Conservation (phyloP, 805 yeast species). For the Scheffersomyces coipomensis region DNA sequence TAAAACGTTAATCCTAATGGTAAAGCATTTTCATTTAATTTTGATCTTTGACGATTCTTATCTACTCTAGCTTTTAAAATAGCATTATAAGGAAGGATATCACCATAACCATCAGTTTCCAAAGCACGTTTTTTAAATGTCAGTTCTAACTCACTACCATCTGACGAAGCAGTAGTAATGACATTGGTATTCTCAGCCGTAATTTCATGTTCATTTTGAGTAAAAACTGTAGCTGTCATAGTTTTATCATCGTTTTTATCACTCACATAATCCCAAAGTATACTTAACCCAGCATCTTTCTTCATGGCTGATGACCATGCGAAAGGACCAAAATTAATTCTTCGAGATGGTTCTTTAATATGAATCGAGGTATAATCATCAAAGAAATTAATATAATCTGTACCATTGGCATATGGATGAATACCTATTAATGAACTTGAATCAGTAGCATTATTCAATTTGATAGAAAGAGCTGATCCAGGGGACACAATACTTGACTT, state of each 20-base stretch:
- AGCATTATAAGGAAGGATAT: conserved; percentile 29
- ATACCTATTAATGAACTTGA: conserved; percentile 13
- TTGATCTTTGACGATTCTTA: conserved; percentile 6
- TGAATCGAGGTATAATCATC: conserved; percentile 31
- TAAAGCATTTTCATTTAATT: conserved; percentile 15
- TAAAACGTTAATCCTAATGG: conserved; percentile 33
- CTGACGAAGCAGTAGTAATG: conserved; percentile 7
- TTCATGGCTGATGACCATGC: conserved; percentile 37
- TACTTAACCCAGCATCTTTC: conserved; percentile 29
- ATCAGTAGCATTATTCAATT: not conserved
- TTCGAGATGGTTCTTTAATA: conserved; percentile 24
- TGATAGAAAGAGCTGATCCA: not conserved
- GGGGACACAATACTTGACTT: not conserved
- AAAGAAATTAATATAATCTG: conserved; percentile 35
- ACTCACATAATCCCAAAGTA: conserved; percentile 31
- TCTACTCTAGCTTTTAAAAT: conserved; percentile 15
- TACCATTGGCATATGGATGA: conserved; percentile 21
- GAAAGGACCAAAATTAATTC: conserved; percentile 37
- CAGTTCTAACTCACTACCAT: conserved; percentile 15
- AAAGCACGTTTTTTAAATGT: conserved; percentile 29
- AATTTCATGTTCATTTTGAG: conserved; percentile 14
- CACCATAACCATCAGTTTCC: conserved; percentile 33
- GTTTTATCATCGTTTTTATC: conserved; percentile 15
- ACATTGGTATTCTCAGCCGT: conserved; percentile 21
- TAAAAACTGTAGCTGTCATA: conserved; percentile 22